Evolutionary conservation across 2,329 filamentous ascomycete species (phyloP).

Genomic region (Beauveria sp.): DNA sequence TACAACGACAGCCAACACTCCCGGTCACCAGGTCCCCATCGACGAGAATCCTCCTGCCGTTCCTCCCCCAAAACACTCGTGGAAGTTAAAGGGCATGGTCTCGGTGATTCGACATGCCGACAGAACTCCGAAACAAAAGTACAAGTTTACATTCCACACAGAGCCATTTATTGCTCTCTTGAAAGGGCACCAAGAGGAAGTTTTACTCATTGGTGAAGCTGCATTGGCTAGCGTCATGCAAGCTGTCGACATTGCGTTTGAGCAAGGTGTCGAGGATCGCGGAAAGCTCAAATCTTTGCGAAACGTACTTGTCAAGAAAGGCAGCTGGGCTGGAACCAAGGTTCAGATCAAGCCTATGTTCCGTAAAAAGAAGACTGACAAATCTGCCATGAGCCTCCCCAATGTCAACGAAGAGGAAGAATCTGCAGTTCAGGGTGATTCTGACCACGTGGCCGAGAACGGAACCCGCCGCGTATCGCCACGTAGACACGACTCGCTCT

Average conservation of each 20-base stretch:
- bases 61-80: slow-evolving; percentile 78
- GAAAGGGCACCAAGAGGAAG: slow-evolving; percentile 93
- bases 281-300: slow-evolving; percentile 79
- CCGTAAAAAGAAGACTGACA: slow-evolving; percentile 70
- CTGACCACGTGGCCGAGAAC: slow-evolving; percentile 12
- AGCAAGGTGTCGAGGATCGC: slow-evolving; percentile 73
- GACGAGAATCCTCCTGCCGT: slow-evolving; percentile 45
- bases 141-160: slow-evolving; percentile 98
- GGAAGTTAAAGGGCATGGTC: slow-evolving; percentile 97
- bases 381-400: slow-evolving; percentile 33
- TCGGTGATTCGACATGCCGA: slow-evolving; percentile 95
- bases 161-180: slow-evolving; percentile 92
- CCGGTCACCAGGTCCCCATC: slow-evolving; percentile 12
- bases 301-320: slow-evolving; percentile 86
- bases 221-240: slow-evolving; percentile 82
- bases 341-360: slow-evolving; percentile 99
- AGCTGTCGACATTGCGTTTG: slow-evolving; percentile 74
- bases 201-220: slow-evolving; percentile 84
- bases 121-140: slow-evolving; percentile 96
- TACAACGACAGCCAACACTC: slow-evolving; percentile 22
- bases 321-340: slow-evolving; percentile 89
- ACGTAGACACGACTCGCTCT: slow-evolving; percentile 73
- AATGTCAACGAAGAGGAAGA: slow-evolving; percentile 23
- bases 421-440: slow-evolving; percentile 16
- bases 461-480: slow-evolving; percentile 27